Evolutionary conservation across 306 rosid genomes (phyloP).

Genomic region (Inga laurina): DNA sequence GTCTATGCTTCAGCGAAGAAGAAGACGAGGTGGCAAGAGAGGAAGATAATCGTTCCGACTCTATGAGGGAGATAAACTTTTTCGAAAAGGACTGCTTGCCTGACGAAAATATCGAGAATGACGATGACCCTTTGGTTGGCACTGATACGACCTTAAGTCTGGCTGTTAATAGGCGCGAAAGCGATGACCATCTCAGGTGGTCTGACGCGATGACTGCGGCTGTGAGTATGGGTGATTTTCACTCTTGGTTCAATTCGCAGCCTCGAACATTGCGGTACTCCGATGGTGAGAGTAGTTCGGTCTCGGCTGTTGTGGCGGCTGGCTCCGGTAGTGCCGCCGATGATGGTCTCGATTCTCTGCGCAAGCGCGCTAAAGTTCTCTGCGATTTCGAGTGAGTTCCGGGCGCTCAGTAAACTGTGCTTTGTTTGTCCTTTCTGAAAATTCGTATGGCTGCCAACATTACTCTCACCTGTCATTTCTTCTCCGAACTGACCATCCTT

Average conservation of each 20-base stretch:
- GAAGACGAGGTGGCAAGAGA: constrained; percentile 39
- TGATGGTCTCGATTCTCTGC: constrained; percentile 51
- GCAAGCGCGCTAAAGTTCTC: constrained; percentile 70
- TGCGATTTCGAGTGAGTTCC: constrained; percentile 58
- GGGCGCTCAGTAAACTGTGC: not conserved
- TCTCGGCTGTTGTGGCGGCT: constrained; percentile 24
- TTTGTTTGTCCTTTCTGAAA: not conserved
- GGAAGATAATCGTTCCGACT: constrained; percentile 17
- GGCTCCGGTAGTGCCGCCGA: constrained; percentile 24
- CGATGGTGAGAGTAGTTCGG: constrained; percentile 63
- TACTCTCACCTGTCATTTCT: not conserved
- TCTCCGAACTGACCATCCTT: not conserved
- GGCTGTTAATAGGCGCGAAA: constrained; percentile 13
- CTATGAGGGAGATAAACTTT: constrained; percentile 41
- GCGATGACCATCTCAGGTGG: constrained; percentile 36
- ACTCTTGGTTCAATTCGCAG: constrained; percentile 31
- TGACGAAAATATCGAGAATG: constrained; percentile 40
- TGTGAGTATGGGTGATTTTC: constrained; percentile 24
- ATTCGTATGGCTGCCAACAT: not conserved
- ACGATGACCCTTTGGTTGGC: constrained; percentile 31
- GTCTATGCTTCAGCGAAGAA: constrained; percentile 62
- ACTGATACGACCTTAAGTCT: constrained; percentile 29
- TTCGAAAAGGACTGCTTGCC: constrained; percentile 31
- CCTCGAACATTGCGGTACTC: constrained; percentile 36
- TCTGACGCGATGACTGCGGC: constrained; percentile 49